These are phyloP conservation scores for Candida odintsovae DNA, from an alignment of 805 yeast genomes.

Conservation along the genomic window DNA sequence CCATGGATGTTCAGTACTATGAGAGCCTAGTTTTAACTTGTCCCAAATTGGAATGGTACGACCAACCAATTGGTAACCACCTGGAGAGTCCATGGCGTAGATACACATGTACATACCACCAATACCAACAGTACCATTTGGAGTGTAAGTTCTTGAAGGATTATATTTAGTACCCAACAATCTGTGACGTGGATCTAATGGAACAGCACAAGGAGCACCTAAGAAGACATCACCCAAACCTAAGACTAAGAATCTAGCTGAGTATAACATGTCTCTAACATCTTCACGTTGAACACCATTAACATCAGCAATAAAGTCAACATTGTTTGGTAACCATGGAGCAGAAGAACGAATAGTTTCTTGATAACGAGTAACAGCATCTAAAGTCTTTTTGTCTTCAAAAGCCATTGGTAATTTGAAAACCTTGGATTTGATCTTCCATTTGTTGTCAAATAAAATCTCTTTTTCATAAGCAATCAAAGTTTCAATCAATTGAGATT, in stretches of 20 bases:
- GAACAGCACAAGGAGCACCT: slow-evolving; percentile 99
- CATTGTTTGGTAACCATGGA: slow-evolving; percentile 97
- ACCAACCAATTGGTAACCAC: slow-evolving; percentile 96
- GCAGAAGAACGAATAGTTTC: slow-evolving; percentile 92
- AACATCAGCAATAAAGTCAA: slow-evolving; percentile 87
- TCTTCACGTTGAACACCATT: slow-evolving; percentile 74
- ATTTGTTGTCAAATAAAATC: slow-evolving; percentile 65
- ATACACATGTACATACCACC: slow-evolving; percentile 99
- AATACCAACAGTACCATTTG: slow-evolving; percentile 95
- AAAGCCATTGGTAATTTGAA: slow-evolving; percentile 92
- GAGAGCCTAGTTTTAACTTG: slow-evolving; percentile 72
- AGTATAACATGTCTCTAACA: slow-evolving; percentile 78
- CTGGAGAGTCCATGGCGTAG: slow-evolving; percentile 92
- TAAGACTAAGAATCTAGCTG: slow-evolving; percentile 85
- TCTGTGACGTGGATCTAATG: slow-evolving; percentile 94
- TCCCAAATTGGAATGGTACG: slow-evolving; percentile 98
- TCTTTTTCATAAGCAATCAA: slow-evolving; percentile 73
- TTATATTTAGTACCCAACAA: slow-evolving; percentile 90
- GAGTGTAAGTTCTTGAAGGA: slow-evolving; percentile 94
- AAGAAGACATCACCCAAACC: slow-evolving; percentile 97
- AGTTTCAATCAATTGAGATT: slow-evolving; percentile 53
- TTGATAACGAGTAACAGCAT: slow-evolving; percentile 83
- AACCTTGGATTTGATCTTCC: slow-evolving; percentile 82
- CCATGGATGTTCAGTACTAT: slow-evolving; percentile 73
- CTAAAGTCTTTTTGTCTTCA: slow-evolving; percentile 85